Conservation (phyloP, 768 basidiomycete species). For the Termitomyces sp. region DNA sequence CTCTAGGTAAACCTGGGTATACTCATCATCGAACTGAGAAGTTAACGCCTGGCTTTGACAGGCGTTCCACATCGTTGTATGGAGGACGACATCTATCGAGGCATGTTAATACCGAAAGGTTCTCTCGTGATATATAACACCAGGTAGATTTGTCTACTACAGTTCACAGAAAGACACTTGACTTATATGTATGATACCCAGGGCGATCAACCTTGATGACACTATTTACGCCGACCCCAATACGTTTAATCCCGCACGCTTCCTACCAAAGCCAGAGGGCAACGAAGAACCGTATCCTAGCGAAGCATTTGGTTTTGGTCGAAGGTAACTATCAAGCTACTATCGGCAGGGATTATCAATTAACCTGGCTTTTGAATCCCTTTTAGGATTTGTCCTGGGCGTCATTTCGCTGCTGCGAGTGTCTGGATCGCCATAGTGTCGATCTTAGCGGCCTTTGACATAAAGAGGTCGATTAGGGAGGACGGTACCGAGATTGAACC, state of each 20-base stretch:
- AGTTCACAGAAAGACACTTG: neutral
- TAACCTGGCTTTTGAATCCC: neutral
- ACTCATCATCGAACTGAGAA: too few species aligned
- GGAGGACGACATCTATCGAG: conserved; percentile 30
- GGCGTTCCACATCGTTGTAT: conserved; percentile 22
- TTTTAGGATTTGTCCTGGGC: conserved; percentile 33
- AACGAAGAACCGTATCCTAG: conserved; percentile 9
- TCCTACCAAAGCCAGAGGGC: conserved; percentile 19
- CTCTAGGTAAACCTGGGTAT: neutral
- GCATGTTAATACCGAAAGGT: conserved; percentile 33
- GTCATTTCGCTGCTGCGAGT: conserved; percentile 34
- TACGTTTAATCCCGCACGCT: conserved; percentile 38
- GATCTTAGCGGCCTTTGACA: conserved; percentile 23
- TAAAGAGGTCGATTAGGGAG: conserved; percentile 26
- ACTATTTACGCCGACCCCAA: conserved; percentile 33
- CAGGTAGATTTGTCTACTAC: conserved; percentile 7
- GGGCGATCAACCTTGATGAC: conserved; percentile 34
- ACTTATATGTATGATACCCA: conserved; percentile 11
- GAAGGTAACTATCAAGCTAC: neutral
- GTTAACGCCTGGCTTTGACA: conserved; percentile 13
- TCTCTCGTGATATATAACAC: conserved; percentile 18
- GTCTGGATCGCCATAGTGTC: conserved; percentile 20
- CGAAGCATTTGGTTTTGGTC: conserved; percentile 19
- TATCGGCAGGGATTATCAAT: neutral
- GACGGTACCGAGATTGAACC: conserved; percentile 30